Base-by-base conservation (phyloP, 768 basidiomycete species). In the Boletus reticuloceps region DNA sequence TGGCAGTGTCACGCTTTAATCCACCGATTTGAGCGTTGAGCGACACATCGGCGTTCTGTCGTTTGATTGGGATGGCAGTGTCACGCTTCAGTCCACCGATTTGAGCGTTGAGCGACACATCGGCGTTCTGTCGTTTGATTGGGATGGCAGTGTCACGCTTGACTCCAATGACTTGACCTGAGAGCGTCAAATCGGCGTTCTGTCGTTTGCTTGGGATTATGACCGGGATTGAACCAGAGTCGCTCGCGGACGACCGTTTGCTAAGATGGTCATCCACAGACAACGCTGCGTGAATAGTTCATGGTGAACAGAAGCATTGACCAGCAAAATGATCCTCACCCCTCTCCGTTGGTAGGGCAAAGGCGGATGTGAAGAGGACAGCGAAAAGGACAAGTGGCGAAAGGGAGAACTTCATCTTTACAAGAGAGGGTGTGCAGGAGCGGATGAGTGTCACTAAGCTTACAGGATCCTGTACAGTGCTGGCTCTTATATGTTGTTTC, bases 361-460 rank as follows among this genome's bases (percentile, higher is more conserved):
- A 25, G 17, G 43, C 8, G 17, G 34, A 37, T 19, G 42, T 19
- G 20, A 37, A 29, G 16, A 52, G 22, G 16, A 6, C 22, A 29
- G 43, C 43, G 14, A 39, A 36, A 29, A 53, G n/a, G 12, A 12
- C 43, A 17, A 53, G 13, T 11, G 25, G 51, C 2, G 37, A 46
- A 20, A 53, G 34, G 27, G 27, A 44, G 27, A 38, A 27, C 36
- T 53, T 29, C 51, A 53, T 53, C 25, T n/a, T 39, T 31, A 53
- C 37, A 22, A 36, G 20, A n/a, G 11, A 41, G 45, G 3, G 39
- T 29, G 43, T 29, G 10, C n/a, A 11, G 37, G 32, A 29, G 25
- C 14, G 17, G 43, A 39, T 12, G 29, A 25, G 29, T 32, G 29
- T 31, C 31, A 40, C 46, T 40, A 39, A 34, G 12, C 9, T 25